Percentiles rank a stretch among this genome's conserved stretches.
Conservation (phyloP, 225 moss, liverwort and hornwort species). For the Antitrichia curtipendula region DNA sequence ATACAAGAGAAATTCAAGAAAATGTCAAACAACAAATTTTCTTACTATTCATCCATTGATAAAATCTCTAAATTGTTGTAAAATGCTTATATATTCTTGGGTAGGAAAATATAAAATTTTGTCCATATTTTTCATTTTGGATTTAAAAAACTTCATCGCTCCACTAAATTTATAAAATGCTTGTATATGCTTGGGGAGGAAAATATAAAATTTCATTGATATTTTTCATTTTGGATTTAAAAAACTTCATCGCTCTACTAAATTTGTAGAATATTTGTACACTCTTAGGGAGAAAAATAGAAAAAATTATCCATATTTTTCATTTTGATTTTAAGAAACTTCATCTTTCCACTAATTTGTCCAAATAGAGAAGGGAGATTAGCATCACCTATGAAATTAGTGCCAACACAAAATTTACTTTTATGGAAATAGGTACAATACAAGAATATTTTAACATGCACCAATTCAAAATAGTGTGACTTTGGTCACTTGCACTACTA, state of each 20-base stretch:
- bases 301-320: neutral
- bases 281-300: neutral
- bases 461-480: neutral
- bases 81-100: neutral
- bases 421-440: neutral
- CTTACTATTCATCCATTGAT: neutral
- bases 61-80: neutral
- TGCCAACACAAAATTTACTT: rapidly evolving
- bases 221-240: neutral
- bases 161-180: neutral
- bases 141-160: neutral
- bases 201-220: neutral
- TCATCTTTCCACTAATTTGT: neutral
- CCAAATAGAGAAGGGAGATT: no score
- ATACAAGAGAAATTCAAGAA: neutral
- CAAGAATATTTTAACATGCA: neutral
- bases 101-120: neutral
- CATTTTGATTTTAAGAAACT: neutral
- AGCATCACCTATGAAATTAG: neutral
- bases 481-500: neutral
- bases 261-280: neutral
- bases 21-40: neutral
- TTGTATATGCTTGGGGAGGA: rapidly evolving
- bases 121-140: neutral
- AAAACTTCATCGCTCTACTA: neutral